Evolutionary conservation across 75 land plant species (phyloP).

Genomic region (Gnetum montanum): DNA sequence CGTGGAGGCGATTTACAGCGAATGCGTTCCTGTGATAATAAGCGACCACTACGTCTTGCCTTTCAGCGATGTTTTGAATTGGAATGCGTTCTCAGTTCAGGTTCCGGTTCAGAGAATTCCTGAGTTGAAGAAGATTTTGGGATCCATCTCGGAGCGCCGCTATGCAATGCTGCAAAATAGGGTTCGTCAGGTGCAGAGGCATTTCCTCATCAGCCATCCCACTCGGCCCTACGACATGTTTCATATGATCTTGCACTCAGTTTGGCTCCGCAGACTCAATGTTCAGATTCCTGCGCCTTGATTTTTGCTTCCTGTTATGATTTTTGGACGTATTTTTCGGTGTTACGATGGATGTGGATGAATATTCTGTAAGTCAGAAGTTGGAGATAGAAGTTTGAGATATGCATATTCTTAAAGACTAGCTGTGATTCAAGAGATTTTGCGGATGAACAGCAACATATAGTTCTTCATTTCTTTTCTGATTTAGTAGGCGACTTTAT

Average conservation of each 20-base stretch:
- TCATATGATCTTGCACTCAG: slow-evolving; percentile 43
- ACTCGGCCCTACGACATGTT: slow-evolving; percentile 36
- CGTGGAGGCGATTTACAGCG: slow-evolving; percentile 60
- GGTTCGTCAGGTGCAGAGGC: slow-evolving; percentile 30
- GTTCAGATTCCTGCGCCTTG: not conserved
- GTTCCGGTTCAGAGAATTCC: slow-evolving; percentile 28
- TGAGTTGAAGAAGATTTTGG: slow-evolving; percentile 26
- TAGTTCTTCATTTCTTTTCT: no score
- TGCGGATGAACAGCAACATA: no score
- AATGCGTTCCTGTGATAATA: slow-evolving; percentile 57
- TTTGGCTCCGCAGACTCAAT: slow-evolving; percentile 37
- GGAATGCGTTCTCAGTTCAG: slow-evolving; percentile 44
- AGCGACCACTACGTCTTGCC: slow-evolving; percentile 54
- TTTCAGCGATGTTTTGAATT: slow-evolving; percentile 51
- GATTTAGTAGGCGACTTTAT: no score
- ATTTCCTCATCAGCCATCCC: slow-evolving; percentile 31
- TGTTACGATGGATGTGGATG: no score
- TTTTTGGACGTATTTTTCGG: no score
- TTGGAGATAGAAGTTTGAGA: no score
- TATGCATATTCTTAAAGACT: no score
- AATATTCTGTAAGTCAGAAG: no score
- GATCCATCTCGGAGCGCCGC: slow-evolving; percentile 21
- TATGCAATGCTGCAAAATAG: slow-evolving; percentile 31
- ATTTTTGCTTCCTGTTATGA: no score
- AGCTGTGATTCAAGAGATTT: no score